Base-by-base conservation (phyloP, 2,329 filamentous ascomycete species). In the Gnomoniopsis sp. region DNA sequence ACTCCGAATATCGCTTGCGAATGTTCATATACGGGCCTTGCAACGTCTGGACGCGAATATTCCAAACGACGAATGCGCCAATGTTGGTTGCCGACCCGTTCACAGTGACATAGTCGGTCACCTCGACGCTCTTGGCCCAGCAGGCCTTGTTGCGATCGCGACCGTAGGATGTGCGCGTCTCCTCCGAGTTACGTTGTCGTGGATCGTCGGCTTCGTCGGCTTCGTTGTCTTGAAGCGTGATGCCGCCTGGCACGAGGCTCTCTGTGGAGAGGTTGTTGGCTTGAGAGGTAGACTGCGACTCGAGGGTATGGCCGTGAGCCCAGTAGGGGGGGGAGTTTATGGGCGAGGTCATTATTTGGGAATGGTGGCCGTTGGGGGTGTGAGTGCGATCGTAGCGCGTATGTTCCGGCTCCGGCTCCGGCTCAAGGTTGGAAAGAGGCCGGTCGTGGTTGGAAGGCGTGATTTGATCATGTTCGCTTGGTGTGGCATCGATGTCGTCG, bases 51-150 rank as follows among this genome's bases (percentile, higher is more conserved):
- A 99, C 90, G 50, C 82, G 86, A 68, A 95, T 92, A 70, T 91
- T 95, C 90, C 91, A 99, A 8, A 96, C 92, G 1, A 97, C 91
- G 75, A 98, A 99, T 2, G 93, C 90, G n/a, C 93, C 93, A 30
- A 86, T 79, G 64, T 79, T 83, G 15, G 79, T 82, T 38, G 79
- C 71, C 62, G 80, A 79, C 53, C 82, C 79, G 60, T 85, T 83
- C 49, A 88, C 79, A 21, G 84, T 66, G 12, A 82, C 81, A 68
- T 83, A 75, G 67, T 84, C 81, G 41, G 79, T 75, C 46, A 88
- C 78, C 64, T 82, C 77, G 55, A 87, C 85, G 68, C 82, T 85
- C 72, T 78, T 81, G 33, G 85, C 85, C 85, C 85, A 88, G 71
- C 85, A 88, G 14, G 82, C 83, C 61, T 75, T 78, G 68, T 82